A percentile compares a stretch with the other conserved stretches of the same genome.
Conservation (phyloP, 2,329 filamentous ascomycete genomes). For the Metarhizium anisopliae region DNA sequence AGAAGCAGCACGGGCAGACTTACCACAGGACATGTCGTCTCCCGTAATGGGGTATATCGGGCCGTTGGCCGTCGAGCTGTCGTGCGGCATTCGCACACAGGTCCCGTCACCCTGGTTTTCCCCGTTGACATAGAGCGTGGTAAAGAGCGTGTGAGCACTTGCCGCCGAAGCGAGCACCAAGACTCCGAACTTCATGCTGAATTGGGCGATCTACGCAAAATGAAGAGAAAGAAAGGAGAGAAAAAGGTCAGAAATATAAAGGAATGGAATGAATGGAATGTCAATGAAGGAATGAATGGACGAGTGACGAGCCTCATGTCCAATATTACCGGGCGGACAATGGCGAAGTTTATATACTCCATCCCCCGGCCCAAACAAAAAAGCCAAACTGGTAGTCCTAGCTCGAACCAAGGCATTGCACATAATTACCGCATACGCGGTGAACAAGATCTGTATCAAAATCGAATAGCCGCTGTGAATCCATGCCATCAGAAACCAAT, state of each 20-base stretch:
- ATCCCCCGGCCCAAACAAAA: too few relatives aligned
- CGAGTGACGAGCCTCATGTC: not conserved
- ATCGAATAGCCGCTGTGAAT: too few relatives aligned
- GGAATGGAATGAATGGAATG: not conserved
- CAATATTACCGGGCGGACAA: too few relatives aligned
- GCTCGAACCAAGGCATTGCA: too few relatives aligned
- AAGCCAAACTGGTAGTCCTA: too few relatives aligned
- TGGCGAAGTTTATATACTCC: too few relatives aligned
- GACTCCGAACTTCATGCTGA: conserved; percentile 18
- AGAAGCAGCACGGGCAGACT: conserved; percentile 11
- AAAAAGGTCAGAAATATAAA: not conserved
- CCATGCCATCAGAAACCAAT: too few relatives aligned
- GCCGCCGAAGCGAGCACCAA: conserved; percentile 29
- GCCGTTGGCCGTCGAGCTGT: conserved; percentile 40
- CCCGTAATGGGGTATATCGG: conserved; percentile 51
- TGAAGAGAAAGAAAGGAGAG: not conserved
- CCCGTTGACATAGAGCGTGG: conserved; percentile 53
- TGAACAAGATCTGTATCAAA: too few relatives aligned
- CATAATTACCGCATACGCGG: too few relatives aligned
- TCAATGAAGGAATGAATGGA: not conserved
- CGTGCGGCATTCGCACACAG: conserved; percentile 58
- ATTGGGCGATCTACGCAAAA: conserved; percentile 19
- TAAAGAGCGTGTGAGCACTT: conserved; percentile 53
- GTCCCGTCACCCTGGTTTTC: conserved; percentile 60
- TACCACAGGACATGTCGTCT: conserved; percentile 64